phyloP scores from a whole-genome alignment of 140 eudicot species.

The Bidens hawaiensis region DNA sequence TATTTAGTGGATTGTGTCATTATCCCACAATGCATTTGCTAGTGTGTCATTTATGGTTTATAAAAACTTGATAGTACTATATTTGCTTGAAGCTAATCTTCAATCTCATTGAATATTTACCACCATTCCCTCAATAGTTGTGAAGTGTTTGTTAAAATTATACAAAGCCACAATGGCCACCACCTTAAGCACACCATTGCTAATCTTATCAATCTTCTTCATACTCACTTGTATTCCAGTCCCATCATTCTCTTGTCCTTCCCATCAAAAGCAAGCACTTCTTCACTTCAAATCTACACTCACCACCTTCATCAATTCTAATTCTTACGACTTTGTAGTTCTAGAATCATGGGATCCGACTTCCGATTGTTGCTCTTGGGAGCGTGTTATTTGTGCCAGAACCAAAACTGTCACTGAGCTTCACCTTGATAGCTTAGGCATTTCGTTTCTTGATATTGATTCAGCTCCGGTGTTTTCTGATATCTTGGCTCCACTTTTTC shows the following conservation, averaged over 20 bases:
- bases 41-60: too few relatives aligned
- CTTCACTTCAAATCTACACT: constrained; percentile 11
- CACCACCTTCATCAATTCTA: neutral
- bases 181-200: neutral
- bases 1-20: too few relatives aligned
- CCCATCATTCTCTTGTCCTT: neutral
- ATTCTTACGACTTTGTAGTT: constrained; percentile 1
- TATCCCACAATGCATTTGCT: too few relatives aligned
- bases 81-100: too few relatives aligned
- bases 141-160: too few relatives aligned
- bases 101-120: too few relatives aligned
- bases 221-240: neutral
- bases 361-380: constrained; percentile 30
- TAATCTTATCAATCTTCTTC: constrained; percentile 8
- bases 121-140: too few relatives aligned
- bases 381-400: constrained; percentile 29
- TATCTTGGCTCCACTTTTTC: too few relatives aligned
- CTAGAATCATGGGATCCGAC: neutral
- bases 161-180: constrained; percentile 11
- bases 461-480: neutral
- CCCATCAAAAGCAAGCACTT: too few relatives aligned
- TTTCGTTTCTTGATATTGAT: neutral
- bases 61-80: too few relatives aligned
- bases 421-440: constrained; percentile 18
- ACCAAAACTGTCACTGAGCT: constrained; percentile 27